Percentiles rank a stretch among this genome's conserved stretches.
phyloP scores from a whole-genome alignment of 345 rosid genomes.

The Microthlaspi erraticum region DNA sequence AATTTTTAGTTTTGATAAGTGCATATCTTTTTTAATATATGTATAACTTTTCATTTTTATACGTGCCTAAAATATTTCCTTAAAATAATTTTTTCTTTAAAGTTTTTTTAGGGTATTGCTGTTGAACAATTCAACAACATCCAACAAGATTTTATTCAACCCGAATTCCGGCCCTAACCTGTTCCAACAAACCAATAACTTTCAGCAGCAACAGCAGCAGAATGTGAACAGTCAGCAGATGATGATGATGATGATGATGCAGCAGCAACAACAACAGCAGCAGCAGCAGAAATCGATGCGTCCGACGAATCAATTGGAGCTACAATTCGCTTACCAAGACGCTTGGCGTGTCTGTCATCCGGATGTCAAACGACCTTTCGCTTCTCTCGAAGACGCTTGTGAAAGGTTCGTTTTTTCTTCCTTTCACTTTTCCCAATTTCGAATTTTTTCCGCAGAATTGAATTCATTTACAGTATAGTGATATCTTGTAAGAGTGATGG shows the following conservation, averaged over 20 bases:
- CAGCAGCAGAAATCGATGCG: constrained; percentile 61
- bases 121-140: too few relatives aligned
- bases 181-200: constrained; percentile 34
- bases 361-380: constrained; percentile 81
- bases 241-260: constrained; percentile 22
- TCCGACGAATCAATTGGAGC: constrained; percentile 75
- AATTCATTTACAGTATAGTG: not conserved
- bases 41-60: too few relatives aligned
- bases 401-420: constrained; percentile 62
- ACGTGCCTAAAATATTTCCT: too few relatives aligned
- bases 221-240: constrained; percentile 40
- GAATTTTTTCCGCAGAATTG: too few relatives aligned
- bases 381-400: constrained; percentile 90
- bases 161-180: too few relatives aligned
- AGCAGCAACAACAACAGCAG: constrained; percentile 22
- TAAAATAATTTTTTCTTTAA: too few relatives aligned
- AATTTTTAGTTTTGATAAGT: too few relatives aligned
- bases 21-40: too few relatives aligned
- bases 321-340: constrained; percentile 92
- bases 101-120: too few relatives aligned
- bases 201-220: constrained; percentile 46
- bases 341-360: constrained; percentile 96
- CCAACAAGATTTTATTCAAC: too few relatives aligned
- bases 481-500: not conserved
- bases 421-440: not conserved